Evolutionary conservation across 208 protist genomes (phyloP).

Genomic region (Trypanosoma caninum): DNA sequence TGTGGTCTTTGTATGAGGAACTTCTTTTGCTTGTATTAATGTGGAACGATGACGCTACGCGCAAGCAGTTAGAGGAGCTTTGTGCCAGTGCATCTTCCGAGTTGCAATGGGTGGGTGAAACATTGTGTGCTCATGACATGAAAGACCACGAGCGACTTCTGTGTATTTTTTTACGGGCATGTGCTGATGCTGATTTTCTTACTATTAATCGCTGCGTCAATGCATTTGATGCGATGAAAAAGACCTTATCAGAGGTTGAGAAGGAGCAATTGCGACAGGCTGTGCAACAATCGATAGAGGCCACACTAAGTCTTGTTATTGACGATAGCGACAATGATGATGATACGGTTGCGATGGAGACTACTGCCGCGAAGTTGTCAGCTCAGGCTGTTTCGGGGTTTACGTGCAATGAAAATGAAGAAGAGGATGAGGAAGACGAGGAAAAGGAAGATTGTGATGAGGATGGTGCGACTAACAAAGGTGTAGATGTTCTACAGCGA

Average conservation of each 20-base stretch:
- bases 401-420: no score
- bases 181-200: conserved; percentile 35
- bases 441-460: conserved; percentile 15
- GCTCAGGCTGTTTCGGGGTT: no score
- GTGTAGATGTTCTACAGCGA: conserved; percentile 26
- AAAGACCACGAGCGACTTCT: conserved; percentile 35
- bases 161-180: conserved; percentile 37
- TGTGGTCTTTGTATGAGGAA: neutral
- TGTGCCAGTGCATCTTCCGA: neutral
- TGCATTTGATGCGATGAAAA: conserved; percentile 16
- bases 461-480: conserved; percentile 10
- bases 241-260: conserved; percentile 27
- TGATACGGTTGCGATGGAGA: neutral
- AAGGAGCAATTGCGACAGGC: conserved; percentile 30
- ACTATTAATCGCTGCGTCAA: conserved; percentile 36
- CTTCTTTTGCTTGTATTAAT: conserved; percentile 10
- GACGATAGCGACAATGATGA: conserved; percentile 5
- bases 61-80: conserved; percentile 3
- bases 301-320: conserved; percentile 26
- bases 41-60: conserved; percentile 13
- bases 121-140: conserved; percentile 47
- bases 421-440: conserved; percentile 15
- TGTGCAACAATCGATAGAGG: conserved; percentile 29
- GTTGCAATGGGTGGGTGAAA: conserved; percentile 33
- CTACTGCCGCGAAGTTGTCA: no score